These are phyloP conservation scores for Alectoria sarmentosa DNA, from an alignment of 495 filamentous ascomycete species.

Conservation along the genomic window DNA sequence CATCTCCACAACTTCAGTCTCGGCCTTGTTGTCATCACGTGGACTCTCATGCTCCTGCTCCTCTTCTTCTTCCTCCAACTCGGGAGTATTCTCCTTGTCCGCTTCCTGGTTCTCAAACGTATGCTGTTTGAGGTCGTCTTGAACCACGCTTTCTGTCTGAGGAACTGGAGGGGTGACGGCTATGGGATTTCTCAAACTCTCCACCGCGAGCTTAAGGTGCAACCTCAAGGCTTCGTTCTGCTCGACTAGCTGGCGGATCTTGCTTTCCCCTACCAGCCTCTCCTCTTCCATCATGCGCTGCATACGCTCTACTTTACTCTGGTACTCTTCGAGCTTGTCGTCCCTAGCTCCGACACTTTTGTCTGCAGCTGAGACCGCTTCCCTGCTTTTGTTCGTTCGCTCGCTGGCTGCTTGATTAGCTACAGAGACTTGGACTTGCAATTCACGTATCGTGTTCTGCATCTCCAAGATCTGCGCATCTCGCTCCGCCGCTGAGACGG, in stretches of 20 bases:
- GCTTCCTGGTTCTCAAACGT: conserved; percentile 17
- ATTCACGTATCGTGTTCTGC: conserved; percentile 79
- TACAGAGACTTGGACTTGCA: conserved; percentile 67
- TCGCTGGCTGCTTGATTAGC: conserved; percentile 29
- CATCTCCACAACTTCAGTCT: conserved; percentile 38
- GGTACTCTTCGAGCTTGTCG: conserved; percentile 85
- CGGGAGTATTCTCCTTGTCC: conserved; percentile 27
- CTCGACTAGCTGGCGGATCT: conserved; percentile 76
- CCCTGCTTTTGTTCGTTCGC: conserved; percentile 20
- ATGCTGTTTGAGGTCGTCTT: conserved; percentile 12
- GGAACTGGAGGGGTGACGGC: conserved; percentile 39
- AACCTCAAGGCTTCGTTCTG: conserved; percentile 84
- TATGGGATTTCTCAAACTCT: conserved; percentile 85
- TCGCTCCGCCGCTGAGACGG: conserved; percentile 75
- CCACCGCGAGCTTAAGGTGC: conserved; percentile 79
- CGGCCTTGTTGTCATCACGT: conserved; percentile 36
- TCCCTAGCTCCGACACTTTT: conserved; percentile 50
- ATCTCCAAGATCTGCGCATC: conserved; percentile 91
- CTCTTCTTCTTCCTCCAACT: conserved; percentile 36
- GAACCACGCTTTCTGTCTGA: conserved; percentile 13
- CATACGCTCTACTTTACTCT: conserved; percentile 73
- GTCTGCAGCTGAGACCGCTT: conserved; percentile 32
- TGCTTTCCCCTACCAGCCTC: conserved; percentile 77
- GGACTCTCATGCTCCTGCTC: conserved; percentile 34
- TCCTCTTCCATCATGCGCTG: conserved; percentile 93